Evolutionary conservation across 1,284 basidiomycete species (phyloP).

Genomic region (Thelephora terrestris): DNA sequence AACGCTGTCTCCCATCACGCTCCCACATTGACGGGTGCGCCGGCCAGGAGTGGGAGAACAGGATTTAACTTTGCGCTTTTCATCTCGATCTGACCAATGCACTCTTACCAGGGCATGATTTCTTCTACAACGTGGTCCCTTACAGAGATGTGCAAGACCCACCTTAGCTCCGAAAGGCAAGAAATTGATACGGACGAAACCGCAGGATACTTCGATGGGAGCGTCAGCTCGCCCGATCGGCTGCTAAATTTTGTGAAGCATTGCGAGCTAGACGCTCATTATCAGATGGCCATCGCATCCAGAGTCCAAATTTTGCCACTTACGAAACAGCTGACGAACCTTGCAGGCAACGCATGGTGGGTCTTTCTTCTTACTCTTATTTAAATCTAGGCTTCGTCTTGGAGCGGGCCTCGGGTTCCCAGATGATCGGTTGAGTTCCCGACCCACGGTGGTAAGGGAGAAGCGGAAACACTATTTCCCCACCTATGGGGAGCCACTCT

Average conservation of each 20-base stretch:
- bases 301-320: conserved; percentile 87
- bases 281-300: conserved; percentile 89
- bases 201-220: conserved; percentile 82
- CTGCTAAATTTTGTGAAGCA: conserved; percentile 86
- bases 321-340: conserved; percentile 90
- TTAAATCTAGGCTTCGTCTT: background rate
- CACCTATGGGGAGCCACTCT: background rate
- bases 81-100: too few species aligned
- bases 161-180: conserved; percentile 77
- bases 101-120: conserved; percentile 69
- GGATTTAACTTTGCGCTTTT: too few species aligned
- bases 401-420: background rate
- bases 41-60: too few species aligned
- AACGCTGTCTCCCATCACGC: too few species aligned
- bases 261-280: conserved; percentile 90
- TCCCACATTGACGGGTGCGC: too few species aligned
- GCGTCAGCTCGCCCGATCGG: conserved; percentile 66
- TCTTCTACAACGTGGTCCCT: conserved; percentile 95
- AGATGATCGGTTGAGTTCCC: background rate
- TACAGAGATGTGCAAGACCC: conserved; percentile 91
- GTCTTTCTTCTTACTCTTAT: conserved; percentile 17
- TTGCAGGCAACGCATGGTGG: conserved; percentile 97
- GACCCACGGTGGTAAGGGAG: background rate
- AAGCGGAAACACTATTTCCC: too few species aligned
- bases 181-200: conserved; percentile 97